Evolutionary conservation across 2,329 filamentous ascomycete species (phyloP).

Genomic region (Rutstroemia sydowiana): DNA sequence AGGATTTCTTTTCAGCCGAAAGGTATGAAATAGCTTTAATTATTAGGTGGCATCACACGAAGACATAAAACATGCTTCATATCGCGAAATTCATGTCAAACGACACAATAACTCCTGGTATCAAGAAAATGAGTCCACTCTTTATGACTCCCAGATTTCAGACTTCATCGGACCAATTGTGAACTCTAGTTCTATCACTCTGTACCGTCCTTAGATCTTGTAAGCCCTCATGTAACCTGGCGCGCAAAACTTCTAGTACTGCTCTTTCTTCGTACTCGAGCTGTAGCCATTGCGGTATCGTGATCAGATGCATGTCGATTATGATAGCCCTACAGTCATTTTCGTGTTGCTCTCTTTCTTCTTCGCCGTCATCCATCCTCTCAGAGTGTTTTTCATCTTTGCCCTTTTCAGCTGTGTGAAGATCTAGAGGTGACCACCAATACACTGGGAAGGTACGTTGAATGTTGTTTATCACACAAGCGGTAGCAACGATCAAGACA

Average conservation of each 20-base stretch:
- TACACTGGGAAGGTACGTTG: conserved; percentile 57
- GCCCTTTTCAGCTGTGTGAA: not conserved
- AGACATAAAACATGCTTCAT: no score
- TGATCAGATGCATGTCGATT: conserved; percentile 13
- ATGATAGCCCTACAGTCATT: conserved; percentile 6
- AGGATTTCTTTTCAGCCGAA: no score
- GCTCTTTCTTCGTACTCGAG: conserved; percentile 19
- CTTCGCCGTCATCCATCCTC: not conserved
- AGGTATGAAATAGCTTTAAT: no score
- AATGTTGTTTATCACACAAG: conserved; percentile 62
- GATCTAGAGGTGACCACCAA: conserved; percentile 38
- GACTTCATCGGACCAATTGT: conserved; percentile 3
- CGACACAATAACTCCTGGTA: no score
- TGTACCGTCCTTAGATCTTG: not conserved
- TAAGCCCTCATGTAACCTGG: conserved; percentile 10
- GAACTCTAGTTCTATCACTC: conserved; percentile 1
- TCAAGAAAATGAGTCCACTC: not conserved
- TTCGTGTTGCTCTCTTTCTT: not conserved
- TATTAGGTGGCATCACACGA: no score
- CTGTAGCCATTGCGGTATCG: conserved; percentile 17
- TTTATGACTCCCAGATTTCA: not conserved
- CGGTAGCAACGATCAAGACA: conserved; percentile 52
- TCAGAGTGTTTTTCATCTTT: conserved; percentile 3
- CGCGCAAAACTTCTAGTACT: conserved; percentile 17
- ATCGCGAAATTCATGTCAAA: no score